Evolutionary conservation across 164 flowering plant species (phyloP).

Genomic region (Nymphaea thermarum): DNA sequence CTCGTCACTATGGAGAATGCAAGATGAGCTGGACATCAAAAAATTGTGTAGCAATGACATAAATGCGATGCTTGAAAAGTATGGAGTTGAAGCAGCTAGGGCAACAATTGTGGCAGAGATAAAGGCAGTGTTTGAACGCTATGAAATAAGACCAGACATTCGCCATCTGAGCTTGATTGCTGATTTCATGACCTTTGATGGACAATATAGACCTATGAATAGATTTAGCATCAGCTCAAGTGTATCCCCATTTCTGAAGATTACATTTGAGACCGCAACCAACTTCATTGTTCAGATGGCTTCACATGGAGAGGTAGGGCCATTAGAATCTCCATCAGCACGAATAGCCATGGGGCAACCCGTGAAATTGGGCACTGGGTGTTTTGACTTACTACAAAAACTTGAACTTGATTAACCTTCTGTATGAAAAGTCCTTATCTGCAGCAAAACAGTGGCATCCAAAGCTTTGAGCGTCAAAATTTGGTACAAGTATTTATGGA

Average conservation of each 20-base stretch:
- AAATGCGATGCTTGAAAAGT: conserved; percentile 54
- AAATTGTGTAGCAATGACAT: conserved; percentile 53
- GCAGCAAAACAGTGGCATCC: no score
- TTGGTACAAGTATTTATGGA: no score
- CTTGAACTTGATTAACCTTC: conserved; percentile 2
- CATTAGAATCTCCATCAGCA: conserved; percentile 77
- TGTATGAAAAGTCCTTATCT: no score
- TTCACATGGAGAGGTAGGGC: conserved; percentile 41
- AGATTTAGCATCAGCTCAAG: conserved; percentile 57
- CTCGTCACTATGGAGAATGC: conserved; percentile 49
- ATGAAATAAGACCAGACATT: conserved; percentile 55
- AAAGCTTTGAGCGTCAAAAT: no score
- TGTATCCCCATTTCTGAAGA: conserved; percentile 64
- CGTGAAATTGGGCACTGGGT: conserved; percentile 82
- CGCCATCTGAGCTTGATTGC: conserved; percentile 74
- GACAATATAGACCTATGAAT: conserved; percentile 72
- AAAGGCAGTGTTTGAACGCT: conserved; percentile 40
- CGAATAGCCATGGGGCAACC: conserved; percentile 83
- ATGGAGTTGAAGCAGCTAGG: conserved; percentile 95
- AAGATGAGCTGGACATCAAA: conserved; percentile 58
- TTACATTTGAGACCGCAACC: conserved; percentile 84
- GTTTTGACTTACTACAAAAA: conserved; percentile 69
- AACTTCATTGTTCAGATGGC: conserved; percentile 70
- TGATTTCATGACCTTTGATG: conserved; percentile 82
- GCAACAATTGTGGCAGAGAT: conserved; percentile 63